phyloP scores from a whole-genome alignment of 192 early-diverging fungal species.

The Backusella tuberculispora region DNA sequence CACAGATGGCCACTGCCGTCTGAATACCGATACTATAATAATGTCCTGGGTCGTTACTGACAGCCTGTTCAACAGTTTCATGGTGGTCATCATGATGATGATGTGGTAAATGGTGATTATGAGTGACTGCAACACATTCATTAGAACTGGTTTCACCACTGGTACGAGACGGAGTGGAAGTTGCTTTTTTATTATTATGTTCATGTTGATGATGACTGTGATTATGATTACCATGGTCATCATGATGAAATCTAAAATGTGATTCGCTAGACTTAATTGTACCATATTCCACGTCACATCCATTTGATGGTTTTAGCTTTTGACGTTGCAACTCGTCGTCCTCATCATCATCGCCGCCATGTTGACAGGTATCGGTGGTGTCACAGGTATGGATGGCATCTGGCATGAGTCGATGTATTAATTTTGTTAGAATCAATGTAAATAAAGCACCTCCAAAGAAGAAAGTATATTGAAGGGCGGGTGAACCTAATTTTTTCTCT shows the following conservation, averaged over 20 bases:
- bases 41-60: not conserved
- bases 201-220: not conserved
- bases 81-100: constrained; percentile 13
- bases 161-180: no score
- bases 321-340: not conserved
- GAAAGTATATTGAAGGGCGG: constrained; percentile 11
- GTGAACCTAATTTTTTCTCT: constrained; percentile 8
- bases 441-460: constrained; percentile 34
- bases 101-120: not conserved
- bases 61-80: not conserved
- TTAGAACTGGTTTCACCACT: not conserved
- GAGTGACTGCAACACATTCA: not conserved
- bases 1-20: constrained; percentile 54
- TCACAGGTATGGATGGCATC: constrained; percentile 38
- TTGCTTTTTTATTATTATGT: not conserved
- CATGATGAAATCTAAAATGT: constrained; percentile 34
- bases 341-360: not conserved
- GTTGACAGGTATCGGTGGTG: constrained; percentile 1
- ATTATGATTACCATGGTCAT: not conserved
- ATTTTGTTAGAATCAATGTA: constrained; percentile 26
- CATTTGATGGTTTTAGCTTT: not conserved
- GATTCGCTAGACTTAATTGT: constrained; percentile 21
- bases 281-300: constrained; percentile 31
- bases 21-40: constrained; percentile 53
- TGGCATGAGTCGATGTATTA: constrained; percentile 33